Conservation (phyloP, 768 basidiomycete species). For the Tulasnella sp. region DNA sequence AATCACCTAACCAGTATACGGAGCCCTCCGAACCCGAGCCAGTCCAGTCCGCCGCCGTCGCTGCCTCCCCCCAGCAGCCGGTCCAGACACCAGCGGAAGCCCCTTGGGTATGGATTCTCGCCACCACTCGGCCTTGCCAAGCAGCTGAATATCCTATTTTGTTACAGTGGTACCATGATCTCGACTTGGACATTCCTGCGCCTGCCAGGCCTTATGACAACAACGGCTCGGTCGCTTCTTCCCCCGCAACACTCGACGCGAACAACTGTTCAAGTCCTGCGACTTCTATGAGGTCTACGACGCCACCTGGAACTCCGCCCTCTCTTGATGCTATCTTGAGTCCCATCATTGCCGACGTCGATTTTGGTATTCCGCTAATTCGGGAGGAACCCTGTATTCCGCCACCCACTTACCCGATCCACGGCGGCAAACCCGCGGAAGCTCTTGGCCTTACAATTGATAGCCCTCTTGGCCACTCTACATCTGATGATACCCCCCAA, state of each 20-base stretch:
- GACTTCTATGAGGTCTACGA: not conserved
- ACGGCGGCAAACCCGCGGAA: constrained; percentile 5
- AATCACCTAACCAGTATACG: not conserved
- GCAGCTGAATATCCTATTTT: not conserved
- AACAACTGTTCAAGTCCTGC: constrained; percentile 8
- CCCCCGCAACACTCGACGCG: not conserved
- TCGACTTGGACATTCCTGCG: not conserved
- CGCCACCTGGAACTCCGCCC: not conserved
- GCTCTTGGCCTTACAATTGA: not conserved
- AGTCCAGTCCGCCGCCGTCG: not conserved
- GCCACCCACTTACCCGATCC: not conserved
- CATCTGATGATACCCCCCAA: not conserved
- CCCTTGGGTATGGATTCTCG: not conserved
- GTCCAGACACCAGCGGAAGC: not conserved
- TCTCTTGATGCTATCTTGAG: not conserved
- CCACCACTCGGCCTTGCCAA: not conserved
- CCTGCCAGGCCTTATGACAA: not conserved
- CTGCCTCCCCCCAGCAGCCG: not conserved
- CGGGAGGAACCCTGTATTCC: not conserved
- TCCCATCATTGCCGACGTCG: not conserved
- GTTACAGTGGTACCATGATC: constrained; percentile 1
- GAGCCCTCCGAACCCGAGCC: not conserved
- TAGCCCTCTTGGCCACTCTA: not conserved
- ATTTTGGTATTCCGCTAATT: not conserved
- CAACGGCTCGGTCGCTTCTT: not conserved